Conservation (phyloP, 495 filamentous ascomycete genomes). For the Talaromyces adpressus region DNA sequence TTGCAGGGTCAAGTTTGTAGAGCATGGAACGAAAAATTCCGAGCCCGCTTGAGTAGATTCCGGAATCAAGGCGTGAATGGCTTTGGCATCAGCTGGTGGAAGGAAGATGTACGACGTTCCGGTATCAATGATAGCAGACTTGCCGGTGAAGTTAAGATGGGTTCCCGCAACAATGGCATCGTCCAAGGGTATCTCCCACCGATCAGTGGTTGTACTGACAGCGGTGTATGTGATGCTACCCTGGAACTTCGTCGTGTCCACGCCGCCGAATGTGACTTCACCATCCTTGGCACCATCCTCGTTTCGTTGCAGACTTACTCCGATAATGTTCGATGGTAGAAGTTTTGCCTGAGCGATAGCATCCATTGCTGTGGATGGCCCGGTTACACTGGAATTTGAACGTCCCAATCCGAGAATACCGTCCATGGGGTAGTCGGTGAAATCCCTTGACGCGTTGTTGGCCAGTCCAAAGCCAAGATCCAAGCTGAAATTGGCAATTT, state of each 20-base stretch:
- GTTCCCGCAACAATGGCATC: conserved; percentile 53
- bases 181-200: conserved; percentile 65
- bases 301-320: conserved; percentile 57
- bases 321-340: conserved; percentile 58
- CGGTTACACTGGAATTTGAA: conserved; percentile 31
- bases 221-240: conserved; percentile 59
- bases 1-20: conserved; percentile 45
- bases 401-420: conserved; percentile 77
- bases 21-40: conserved; percentile 64
- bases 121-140: conserved; percentile 68
- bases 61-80: conserved; percentile 59
- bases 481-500: conserved; percentile 56
- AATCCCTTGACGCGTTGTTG: conserved; percentile 57
- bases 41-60: conserved; percentile 43
- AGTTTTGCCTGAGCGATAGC: conserved; percentile 47
- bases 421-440: conserved; percentile 71
- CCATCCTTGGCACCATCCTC: conserved; percentile 61
- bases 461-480: conserved; percentile 63
- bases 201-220: conserved; percentile 26
- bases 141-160: conserved; percentile 37
- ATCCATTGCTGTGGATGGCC: conserved; percentile 56
- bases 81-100: conserved; percentile 54
- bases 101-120: conserved; percentile 72
- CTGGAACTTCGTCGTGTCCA: conserved; percentile 56
- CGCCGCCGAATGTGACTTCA: conserved; percentile 67